Evolutionary conservation across 2,329 filamentous ascomycete genomes (phyloP).

Genomic region (Chaetomium strumarium): DNA sequence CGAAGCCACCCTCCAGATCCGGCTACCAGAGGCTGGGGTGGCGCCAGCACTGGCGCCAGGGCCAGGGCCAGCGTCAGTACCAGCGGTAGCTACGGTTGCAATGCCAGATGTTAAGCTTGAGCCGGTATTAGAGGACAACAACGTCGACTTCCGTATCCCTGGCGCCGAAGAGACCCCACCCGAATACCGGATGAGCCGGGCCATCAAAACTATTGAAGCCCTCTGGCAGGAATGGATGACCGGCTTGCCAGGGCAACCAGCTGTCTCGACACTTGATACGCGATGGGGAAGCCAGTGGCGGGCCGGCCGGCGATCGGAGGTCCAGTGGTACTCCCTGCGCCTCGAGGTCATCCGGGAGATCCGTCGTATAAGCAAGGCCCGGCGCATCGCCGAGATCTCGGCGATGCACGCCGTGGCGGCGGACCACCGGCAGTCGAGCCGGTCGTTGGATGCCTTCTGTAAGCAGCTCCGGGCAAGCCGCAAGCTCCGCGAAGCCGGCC

Average conservation of each 20-base stretch:
- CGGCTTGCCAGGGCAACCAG: not conserved
- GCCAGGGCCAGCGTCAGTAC: no score
- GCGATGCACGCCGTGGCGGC: not conserved
- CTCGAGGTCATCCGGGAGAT: not conserved
- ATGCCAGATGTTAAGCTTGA: not conserved
- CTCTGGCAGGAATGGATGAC: not conserved
- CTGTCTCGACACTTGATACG: no score
- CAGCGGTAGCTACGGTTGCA: not conserved
- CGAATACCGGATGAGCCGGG: constrained; percentile 1
- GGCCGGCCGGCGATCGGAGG: not conserved
- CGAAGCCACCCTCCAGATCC: no score
- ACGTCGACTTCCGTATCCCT: no score
- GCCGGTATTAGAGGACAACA: not conserved
- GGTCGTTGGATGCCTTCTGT: not conserved
- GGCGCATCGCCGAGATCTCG: not conserved
- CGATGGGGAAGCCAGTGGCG: no score
- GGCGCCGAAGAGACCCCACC: no score
- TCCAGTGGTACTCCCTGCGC: not conserved
- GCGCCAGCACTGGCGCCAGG: no score
- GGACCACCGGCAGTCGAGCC: not conserved
- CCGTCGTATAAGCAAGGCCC: not conserved
- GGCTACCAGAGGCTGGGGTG: no score
- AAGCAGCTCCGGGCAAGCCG: not conserved
- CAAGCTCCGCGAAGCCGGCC: not conserved
- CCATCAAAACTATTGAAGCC: not conserved